phyloP scores from a whole-genome alignment of 768 basidiomycete genomes.

The Kwoniella botswanensis region DNA sequence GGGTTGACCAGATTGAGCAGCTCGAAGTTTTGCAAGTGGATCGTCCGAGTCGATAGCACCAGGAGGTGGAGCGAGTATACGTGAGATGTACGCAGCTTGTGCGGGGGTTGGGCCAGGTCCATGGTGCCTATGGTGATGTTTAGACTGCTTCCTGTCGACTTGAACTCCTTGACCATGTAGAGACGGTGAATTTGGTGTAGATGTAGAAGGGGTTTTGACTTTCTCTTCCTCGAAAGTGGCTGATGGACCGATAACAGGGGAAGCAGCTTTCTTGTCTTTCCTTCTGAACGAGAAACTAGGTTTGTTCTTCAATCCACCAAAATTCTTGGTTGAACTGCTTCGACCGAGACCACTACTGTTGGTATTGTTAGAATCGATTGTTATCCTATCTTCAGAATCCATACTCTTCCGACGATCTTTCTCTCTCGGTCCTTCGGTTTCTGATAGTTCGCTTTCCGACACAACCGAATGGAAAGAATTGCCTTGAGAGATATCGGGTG shows the following conservation, averaged over 20 bases:
- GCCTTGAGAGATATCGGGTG: constrained; percentile 9
- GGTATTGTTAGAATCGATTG: constrained; percentile 11
- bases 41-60: constrained; percentile 30
- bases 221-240: constrained; percentile 6
- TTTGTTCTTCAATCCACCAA: constrained; percentile 40
- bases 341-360: constrained; percentile 12
- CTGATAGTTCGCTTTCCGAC: constrained; percentile 35
- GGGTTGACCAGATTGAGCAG: constrained; percentile 38
- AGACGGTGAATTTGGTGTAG: constrained; percentile 10
- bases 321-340: constrained; percentile 30
- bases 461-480: constrained; percentile 24
- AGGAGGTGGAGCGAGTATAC: constrained; percentile 51
- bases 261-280: constrained; percentile 22
- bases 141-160: not conserved
- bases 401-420: constrained; percentile 35
- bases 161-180: not conserved
- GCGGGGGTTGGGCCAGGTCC: constrained; percentile 50
- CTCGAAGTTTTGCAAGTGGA: constrained; percentile 48
- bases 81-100: constrained; percentile 58
- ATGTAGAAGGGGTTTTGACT: constrained; percentile 9
- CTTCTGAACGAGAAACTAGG: constrained; percentile 47
- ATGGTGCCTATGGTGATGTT: constrained; percentile 20
- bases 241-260: constrained; percentile 12
- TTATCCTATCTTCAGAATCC: constrained; percentile 38
- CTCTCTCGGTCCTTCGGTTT: constrained; percentile 28